phyloP scores from a whole-genome alignment of 2,329 filamentous ascomycete genomes.

The Fusarium tjaetaba region DNA sequence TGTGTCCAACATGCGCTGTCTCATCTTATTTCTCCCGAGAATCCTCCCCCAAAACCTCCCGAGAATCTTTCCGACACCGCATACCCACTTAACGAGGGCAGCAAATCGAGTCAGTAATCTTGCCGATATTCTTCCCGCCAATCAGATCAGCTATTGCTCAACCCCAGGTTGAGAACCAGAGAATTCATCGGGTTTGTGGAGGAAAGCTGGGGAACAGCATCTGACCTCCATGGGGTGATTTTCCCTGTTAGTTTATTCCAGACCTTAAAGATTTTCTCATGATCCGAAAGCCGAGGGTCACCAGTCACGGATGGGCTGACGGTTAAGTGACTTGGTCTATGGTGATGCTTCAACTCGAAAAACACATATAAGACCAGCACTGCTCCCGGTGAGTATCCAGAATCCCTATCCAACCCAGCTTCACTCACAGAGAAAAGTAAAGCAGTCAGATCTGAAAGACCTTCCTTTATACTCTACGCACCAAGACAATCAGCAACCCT shows the following conservation, averaged over 20 bases:
- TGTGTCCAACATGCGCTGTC: not conserved
- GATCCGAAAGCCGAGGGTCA: not conserved
- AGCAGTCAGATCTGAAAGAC: not conserved
- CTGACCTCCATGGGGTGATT: constrained; percentile 27
- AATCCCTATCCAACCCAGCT: not conserved
- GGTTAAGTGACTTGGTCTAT: not conserved
- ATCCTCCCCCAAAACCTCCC: not conserved
- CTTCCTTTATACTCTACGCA: not conserved
- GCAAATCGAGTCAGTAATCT: not conserved
- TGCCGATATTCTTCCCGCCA: not conserved
- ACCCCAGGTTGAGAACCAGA: not conserved
- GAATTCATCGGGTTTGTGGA: constrained; percentile 13
- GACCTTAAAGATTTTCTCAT: not conserved
- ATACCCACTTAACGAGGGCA: not conserved
- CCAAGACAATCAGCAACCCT: not conserved
- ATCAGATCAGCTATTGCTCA: not conserved
- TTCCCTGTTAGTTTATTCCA: not conserved
- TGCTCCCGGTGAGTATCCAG: not conserved
- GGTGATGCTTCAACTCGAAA: not conserved
- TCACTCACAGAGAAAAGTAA: not conserved
- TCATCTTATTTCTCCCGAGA: not conserved
- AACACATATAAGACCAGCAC: constrained; percentile 2
- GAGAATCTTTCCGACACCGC: not conserved
- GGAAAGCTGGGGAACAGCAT: constrained; percentile 11
- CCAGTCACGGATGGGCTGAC: not conserved